Evolutionary conservation across 2,329 filamentous ascomycete species (phyloP).

Genomic region (Zasmidium cellare): DNA sequence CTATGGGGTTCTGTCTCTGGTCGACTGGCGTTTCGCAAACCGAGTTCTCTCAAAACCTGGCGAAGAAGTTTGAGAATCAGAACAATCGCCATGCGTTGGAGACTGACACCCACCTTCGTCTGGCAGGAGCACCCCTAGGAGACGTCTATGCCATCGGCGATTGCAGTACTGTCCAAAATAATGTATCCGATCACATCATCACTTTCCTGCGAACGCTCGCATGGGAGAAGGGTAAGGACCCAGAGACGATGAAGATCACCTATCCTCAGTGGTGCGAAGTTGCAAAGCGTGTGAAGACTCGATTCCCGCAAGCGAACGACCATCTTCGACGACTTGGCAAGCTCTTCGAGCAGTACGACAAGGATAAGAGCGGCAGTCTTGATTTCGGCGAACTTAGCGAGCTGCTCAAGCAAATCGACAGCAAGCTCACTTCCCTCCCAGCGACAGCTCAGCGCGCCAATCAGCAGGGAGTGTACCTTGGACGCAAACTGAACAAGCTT

Average conservation of each 20-base stretch:
- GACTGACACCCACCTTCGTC: conserved; percentile 87
- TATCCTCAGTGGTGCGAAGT: conserved; percentile 88
- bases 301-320: conserved; percentile 85
- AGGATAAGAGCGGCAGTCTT: conserved; percentile 86
- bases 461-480: conserved; percentile 92
- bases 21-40: conserved; percentile 92
- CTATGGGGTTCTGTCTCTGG: conserved; percentile 96
- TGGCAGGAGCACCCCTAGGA: conserved; percentile 84
- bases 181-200: conserved; percentile 86
- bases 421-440: conserved; percentile 88
- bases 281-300: conserved; percentile 77
- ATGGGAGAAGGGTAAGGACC: conserved; percentile 89
- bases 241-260: conserved; percentile 79
- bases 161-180: conserved; percentile 96
- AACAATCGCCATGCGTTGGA: conserved; percentile 90
- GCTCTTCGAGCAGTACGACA: conserved; percentile 89
- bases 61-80: conserved; percentile 74
- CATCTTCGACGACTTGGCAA: conserved; percentile 88
- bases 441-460: conserved; percentile 95
- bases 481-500: conserved; percentile 90
- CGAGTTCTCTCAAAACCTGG: conserved; percentile 73
- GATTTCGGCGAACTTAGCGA: conserved; percentile 91
- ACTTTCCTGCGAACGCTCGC: conserved; percentile 85
- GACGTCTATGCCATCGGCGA: conserved; percentile 97
- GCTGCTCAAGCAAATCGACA: conserved; percentile 88